These are phyloP conservation scores for Dioscorea cayenensis DNA, from an alignment of 116 monocot species.

Conservation along the genomic window DNA sequence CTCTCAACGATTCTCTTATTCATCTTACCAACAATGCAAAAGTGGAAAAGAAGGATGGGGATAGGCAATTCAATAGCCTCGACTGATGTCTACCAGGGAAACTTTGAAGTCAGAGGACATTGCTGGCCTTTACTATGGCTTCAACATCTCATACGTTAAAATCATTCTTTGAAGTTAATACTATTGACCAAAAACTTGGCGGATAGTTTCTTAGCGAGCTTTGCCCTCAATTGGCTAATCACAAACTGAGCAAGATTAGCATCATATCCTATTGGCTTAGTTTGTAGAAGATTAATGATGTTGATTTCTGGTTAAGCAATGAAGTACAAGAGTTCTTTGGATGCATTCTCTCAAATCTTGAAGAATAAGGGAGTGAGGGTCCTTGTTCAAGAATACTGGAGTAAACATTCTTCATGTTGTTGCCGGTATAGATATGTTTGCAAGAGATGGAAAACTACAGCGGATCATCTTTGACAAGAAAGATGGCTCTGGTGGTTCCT, in stretches of 20 bases:
- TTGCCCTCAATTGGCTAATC: constrained; percentile 64
- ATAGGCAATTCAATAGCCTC: constrained; percentile 61
- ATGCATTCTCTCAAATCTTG: constrained; percentile 36
- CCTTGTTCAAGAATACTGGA: constrained; percentile 36
- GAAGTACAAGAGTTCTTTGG: constrained; percentile 45
- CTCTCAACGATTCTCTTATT: constrained; percentile 72
- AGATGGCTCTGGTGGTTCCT: constrained; percentile 38
- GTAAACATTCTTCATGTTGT: constrained; percentile 35
- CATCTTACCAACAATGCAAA: constrained; percentile 63
- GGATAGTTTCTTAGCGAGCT: constrained; percentile 78
- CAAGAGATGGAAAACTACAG: constrained; percentile 37
- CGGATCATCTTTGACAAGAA: constrained; percentile 37
- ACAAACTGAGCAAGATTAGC: constrained; percentile 69
- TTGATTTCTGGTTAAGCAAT: constrained; percentile 36
- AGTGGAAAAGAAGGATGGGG: constrained; percentile 62
- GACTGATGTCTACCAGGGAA: constrained; percentile 67
- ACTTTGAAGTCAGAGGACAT: constrained; percentile 58
- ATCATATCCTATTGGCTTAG: constrained; percentile 57
- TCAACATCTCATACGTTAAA: constrained; percentile 62
- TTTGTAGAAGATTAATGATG: constrained; percentile 37
- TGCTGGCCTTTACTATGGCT: constrained; percentile 63
- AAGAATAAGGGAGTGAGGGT: constrained; percentile 32
- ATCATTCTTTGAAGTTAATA: constrained; percentile 68
- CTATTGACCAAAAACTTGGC: constrained; percentile 36
- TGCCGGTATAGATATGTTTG: constrained; percentile 30